These are phyloP conservation scores for Fusarium coicis DNA, from an alignment of 2,329 filamentous ascomycete species.

Conservation along the genomic window DNA sequence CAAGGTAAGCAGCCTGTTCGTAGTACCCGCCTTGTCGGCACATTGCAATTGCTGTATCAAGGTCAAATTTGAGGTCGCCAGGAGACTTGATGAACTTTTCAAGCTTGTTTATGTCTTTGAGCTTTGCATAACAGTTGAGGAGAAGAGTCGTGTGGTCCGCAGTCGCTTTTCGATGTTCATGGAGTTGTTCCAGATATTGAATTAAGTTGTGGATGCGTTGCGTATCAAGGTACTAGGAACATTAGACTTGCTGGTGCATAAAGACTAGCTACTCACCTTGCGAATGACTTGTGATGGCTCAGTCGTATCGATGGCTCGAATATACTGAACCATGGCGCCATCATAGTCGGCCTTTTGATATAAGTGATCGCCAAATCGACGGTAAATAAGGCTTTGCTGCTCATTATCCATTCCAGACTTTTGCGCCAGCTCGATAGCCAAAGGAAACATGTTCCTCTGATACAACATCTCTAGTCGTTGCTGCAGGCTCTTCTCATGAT, in stretches of 20 bases:
- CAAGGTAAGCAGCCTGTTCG: conserved; percentile 95
- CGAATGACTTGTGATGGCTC: conserved; percentile 96
- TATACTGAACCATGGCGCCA: conserved; percentile 98
- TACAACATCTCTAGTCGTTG: conserved; percentile 95
- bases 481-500: conserved; percentile 89
- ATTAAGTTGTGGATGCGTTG: conserved; percentile 98
- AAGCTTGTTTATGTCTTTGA: conserved; percentile 96
- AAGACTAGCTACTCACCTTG: conserved; percentile 65
- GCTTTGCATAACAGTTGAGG: conserved; percentile 96
- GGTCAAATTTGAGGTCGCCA: conserved; percentile 92
- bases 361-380: conserved; percentile 91
- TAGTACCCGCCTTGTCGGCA: conserved; percentile 97
- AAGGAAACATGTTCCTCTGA: conserved; percentile 89
- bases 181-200: conserved; percentile 94
- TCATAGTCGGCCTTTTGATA: conserved; percentile 97
- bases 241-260: conserved; percentile 41
- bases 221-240: conserved; percentile 83
- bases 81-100: conserved; percentile 97
- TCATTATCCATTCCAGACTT: conserved; percentile 82
- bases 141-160: conserved; percentile 95
- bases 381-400: conserved; percentile 91
- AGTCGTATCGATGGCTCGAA: conserved; percentile 94
- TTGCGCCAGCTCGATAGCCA: conserved; percentile 92
- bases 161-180: conserved; percentile 92
- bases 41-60: conserved; percentile 97